Conservation (phyloP, 2,329 filamentous ascomycete species). For the Aspergillus pseudoviridinutans region DNA sequence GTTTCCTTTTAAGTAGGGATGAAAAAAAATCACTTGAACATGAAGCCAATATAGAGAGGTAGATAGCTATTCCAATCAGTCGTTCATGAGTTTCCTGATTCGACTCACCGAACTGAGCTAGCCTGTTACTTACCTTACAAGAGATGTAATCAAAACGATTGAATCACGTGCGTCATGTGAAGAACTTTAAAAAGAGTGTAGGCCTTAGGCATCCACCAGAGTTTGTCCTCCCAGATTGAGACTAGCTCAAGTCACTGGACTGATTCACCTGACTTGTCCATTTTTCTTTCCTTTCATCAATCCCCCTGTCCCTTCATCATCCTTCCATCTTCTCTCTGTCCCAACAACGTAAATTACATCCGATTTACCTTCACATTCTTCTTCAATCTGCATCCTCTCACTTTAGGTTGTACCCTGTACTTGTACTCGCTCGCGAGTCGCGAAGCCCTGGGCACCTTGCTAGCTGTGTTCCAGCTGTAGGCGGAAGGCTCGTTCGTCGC, state of each 20-base stretch:
- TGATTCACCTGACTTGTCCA: slow-evolving; percentile 17
- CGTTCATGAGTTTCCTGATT: slow-evolving; percentile 6
- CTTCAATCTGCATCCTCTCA: slow-evolving; percentile 17
- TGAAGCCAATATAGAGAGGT: too few species aligned
- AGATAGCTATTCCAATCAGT: neutral
- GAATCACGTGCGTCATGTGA: slow-evolving; percentile 5
- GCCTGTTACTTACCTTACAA: neutral
- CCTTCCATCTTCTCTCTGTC: slow-evolving; percentile 4
- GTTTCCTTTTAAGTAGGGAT: neutral
- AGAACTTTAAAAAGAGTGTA: neutral
- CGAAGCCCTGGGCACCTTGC: slow-evolving; percentile 26
- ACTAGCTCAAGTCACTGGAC: slow-evolving; percentile 7
- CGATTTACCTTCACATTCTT: slow-evolving; percentile 8
- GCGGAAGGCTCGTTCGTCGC: slow-evolving; percentile 28
- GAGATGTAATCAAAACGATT: neutral
- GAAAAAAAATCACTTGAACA: too few species aligned
- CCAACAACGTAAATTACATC: slow-evolving; percentile 2
- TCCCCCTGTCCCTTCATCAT: slow-evolving; percentile 4
- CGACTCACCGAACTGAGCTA: slow-evolving; percentile 6
- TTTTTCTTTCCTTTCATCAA: slow-evolving; percentile 1
- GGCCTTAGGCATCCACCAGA: neutral
- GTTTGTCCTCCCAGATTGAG: slow-evolving; percentile 2
- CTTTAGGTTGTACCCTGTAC: slow-evolving; percentile 34
- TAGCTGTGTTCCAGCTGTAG: slow-evolving; percentile 40
- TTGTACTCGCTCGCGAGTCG: slow-evolving; percentile 33